phyloP scores from a whole-genome alignment of 2,329 filamentous ascomycete species.

The Sarocladium kiliense region DNA sequence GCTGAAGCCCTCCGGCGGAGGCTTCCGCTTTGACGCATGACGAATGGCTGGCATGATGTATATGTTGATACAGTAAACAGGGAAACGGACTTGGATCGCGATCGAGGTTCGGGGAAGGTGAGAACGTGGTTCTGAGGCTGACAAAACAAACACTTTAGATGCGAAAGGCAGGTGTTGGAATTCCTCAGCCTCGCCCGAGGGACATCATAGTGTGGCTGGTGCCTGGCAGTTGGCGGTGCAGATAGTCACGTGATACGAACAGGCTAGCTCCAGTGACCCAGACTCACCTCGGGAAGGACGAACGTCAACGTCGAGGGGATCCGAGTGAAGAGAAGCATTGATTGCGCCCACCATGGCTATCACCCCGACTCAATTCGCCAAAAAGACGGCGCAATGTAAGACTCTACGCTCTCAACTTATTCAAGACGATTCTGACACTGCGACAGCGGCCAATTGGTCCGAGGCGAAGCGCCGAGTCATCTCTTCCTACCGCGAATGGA shows the following conservation, averaged over 20 bases:
- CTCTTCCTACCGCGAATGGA: constrained; percentile 89
- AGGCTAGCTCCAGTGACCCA: constrained; percentile 2
- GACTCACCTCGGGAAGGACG: constrained; percentile 13
- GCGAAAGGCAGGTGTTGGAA: neutral
- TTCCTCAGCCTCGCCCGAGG: constrained; percentile 7
- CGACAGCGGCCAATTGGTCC: constrained; percentile 75
- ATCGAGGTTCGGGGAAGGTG: neutral
- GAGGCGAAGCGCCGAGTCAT: constrained; percentile 87
- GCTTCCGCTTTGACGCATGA: constrained; percentile 70
- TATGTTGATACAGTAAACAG: neutral
- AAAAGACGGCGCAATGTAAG: constrained; percentile 73
- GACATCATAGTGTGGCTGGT: constrained; percentile 5
- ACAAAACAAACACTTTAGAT: neutral
- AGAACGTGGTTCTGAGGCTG: neutral
- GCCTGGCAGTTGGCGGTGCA: neutral
- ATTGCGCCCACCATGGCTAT: constrained; percentile 66
- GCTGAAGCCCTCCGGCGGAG: constrained; percentile 79
- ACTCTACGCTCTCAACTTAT: constrained; percentile 15
- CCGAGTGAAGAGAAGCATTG: constrained; percentile 24
- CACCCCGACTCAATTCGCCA: constrained; percentile 87
- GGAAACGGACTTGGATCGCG: neutral
- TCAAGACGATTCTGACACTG: constrained; percentile 27
- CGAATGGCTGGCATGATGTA: constrained; percentile 69
- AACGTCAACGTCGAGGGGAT: constrained; percentile 26
- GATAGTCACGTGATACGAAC: constrained; percentile 23